phyloP scores from a whole-genome alignment of 2,329 filamentous ascomycete genomes.

The Microdochium nivale region DNA sequence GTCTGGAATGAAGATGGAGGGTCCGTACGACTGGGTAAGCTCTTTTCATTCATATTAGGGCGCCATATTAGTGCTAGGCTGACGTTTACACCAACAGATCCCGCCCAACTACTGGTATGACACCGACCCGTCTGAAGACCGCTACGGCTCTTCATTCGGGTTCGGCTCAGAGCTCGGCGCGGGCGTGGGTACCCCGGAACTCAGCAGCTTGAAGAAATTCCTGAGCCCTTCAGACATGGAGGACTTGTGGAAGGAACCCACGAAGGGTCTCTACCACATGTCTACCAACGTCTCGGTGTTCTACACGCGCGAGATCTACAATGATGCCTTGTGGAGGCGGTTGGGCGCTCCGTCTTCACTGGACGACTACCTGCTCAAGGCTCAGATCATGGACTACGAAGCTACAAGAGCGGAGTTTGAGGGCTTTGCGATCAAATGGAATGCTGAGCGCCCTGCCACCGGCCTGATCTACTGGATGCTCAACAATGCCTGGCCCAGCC shows the following conservation, averaged over 20 bases:
- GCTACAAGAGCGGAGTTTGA: constrained; percentile 52
- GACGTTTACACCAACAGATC: constrained; percentile 23
- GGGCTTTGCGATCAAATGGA: constrained; percentile 43
- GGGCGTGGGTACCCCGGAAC: constrained; percentile 53
- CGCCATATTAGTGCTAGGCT: neutral
- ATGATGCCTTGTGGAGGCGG: constrained; percentile 40
- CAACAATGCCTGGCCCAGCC: constrained; percentile 54
- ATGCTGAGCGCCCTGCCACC: constrained; percentile 40
- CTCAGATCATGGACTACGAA: constrained; percentile 57
- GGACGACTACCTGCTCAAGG: constrained; percentile 50
- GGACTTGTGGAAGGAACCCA: constrained; percentile 45
- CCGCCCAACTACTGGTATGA: constrained; percentile 58
- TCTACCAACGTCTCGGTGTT: constrained; percentile 46
- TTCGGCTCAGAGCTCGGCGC: constrained; percentile 56
- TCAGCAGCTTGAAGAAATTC: constrained; percentile 44
- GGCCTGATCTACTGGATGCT: constrained; percentile 62
- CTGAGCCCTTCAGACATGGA: constrained; percentile 39
- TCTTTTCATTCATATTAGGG: neutral
- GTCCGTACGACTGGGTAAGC: constrained; percentile 49
- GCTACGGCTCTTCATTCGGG: constrained; percentile 49
- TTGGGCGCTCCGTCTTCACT: constrained; percentile 43
- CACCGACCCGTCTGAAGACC: constrained; percentile 22
- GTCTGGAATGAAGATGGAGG: constrained; percentile 57
- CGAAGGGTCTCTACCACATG: constrained; percentile 51
- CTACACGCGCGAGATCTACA: constrained; percentile 47